Base-by-base conservation (phyloP, 75 land plant genomes). In the Selaginella moellendorffii region DNA sequence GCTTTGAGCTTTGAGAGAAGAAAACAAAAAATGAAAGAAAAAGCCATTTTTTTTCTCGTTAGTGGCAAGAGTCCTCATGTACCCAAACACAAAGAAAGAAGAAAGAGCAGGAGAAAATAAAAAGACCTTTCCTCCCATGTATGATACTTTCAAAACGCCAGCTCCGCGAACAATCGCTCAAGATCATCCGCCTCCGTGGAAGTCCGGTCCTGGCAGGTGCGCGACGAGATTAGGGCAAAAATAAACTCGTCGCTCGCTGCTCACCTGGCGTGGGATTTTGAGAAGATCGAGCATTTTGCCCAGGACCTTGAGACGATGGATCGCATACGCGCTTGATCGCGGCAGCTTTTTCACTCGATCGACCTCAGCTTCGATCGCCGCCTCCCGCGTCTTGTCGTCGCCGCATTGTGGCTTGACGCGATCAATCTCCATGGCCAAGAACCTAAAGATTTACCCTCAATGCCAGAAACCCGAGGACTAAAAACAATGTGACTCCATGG, bases 291-390 rank as follows among this genome's bases (percentile, higher is more conserved):
- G 72, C 54, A 80, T 63, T 69, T 92, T 92, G 76, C 78, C 79
- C 10, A 92, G 78, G 31, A 92, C 88, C 0, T 79, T 74, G 52
- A 81, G 69, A 26, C 93, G 81, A 68, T 92, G 97, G n/a, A 73
- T 67, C 1, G 81, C 93, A 67, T 92, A 92, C 30, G 70, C 65
- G 73, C 93, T 87, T 30, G 72, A 67, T 2, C 79, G 30, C 54
- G 97, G 97, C 26, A 92, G 83, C 63, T 63, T 27, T 62, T 76
- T 82, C 79, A 92, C 61, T 51, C 85, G 84, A 42, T 72, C 69
- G 64, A 92, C 68, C 71, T 92, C 97, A 36, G 82, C 83, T 28
- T 82, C 67, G 27, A 91, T 81, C 21, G 67, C 71, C 10, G 5
- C 46, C 46, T 36, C 10, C 46, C 46, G 5, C 14, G 46, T 14